A percentile compares a stretch with the other conserved stretches of the same genome.
These are phyloP conservation scores for Colletotrichum aenigma DNA, from an alignment of 2,329 filamentous ascomycete genomes.

Conservation along the genomic window DNA sequence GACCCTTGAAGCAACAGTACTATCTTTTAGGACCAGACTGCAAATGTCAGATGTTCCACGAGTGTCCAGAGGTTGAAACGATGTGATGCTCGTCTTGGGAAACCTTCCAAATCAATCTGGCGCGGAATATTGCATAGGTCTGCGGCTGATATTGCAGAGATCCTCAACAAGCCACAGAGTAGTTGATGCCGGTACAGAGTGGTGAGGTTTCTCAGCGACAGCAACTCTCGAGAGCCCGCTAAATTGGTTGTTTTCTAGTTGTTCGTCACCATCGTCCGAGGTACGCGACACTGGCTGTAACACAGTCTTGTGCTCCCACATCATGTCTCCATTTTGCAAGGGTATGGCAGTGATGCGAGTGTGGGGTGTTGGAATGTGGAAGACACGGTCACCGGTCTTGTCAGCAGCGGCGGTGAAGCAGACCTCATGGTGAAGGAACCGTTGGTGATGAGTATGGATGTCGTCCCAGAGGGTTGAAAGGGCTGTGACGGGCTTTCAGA, in stretches of 20 bases:
- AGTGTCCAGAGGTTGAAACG: not conserved
- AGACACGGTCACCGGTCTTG: not conserved
- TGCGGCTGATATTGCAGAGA: not conserved
- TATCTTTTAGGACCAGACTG: not conserved
- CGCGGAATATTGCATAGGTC: not conserved
- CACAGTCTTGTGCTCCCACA: not conserved
- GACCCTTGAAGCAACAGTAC: not conserved
- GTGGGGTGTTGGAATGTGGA: not conserved
- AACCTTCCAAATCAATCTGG: not conserved
- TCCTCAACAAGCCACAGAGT: not conserved
- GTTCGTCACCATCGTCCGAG: not conserved
- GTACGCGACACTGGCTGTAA: not conserved
- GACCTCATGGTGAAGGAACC: not conserved
- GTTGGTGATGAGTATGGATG: not conserved
- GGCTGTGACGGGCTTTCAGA: not conserved
- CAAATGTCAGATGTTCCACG: not conserved
- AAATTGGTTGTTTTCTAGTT: not conserved
- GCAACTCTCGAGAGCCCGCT: not conserved
- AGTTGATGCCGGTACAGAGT: not conserved
- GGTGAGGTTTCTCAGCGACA: not conserved
- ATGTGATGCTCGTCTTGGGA: not conserved
- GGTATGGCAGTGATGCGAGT: not conserved
- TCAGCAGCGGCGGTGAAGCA: not conserved
- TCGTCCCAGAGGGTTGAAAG: not conserved
- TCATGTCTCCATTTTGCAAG: not conserved